Evolutionary conservation across 352 stramenopile species (phyloP).

Genomic region (Lagenidium giganteum): DNA sequence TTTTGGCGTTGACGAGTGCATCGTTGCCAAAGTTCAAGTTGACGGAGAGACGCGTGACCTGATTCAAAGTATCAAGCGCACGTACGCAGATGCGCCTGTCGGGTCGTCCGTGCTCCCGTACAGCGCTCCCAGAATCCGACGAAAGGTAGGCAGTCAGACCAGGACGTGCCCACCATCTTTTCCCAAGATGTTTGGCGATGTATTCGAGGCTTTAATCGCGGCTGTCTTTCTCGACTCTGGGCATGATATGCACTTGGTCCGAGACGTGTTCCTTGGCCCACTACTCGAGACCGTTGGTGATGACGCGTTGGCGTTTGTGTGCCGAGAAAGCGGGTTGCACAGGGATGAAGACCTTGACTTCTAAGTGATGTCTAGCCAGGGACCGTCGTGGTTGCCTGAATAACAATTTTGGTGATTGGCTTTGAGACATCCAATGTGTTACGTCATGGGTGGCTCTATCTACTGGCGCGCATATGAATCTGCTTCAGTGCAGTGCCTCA

Average conservation of each 20-base stretch:
- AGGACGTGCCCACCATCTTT: too few species aligned
- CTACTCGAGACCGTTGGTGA: conserved; percentile 64
- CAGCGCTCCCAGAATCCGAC: conserved; percentile 29
- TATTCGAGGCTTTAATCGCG: conserved; percentile 84
- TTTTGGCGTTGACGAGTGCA: conserved; percentile 80
- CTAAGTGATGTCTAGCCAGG: too few species aligned
- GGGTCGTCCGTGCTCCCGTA: too few species aligned
- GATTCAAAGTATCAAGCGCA: conserved; percentile 41
- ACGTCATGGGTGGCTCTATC: too few species aligned
- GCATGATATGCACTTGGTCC: conserved; percentile 58
- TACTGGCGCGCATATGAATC: too few species aligned
- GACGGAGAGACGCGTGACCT: conserved; percentile 59
- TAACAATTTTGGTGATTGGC: too few species aligned
- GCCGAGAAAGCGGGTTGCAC: conserved; percentile 58
- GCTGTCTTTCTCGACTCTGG: conserved; percentile 83
- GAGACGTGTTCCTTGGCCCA: conserved; percentile 80
- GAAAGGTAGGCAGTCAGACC: too few species aligned
- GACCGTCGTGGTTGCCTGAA: too few species aligned
- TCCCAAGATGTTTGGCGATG: conserved; percentile 85
- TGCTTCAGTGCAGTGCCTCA: too few species aligned
- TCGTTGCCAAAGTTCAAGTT: conserved; percentile 53
- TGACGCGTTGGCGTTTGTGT: conserved; percentile 74
- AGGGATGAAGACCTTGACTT: too few species aligned
- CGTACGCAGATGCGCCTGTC: too few species aligned
- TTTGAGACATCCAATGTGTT: too few species aligned